Evolutionary conservation across 352 stramenopile species (phyloP), one percentile per base, ranked within the genome.

Genomic region (Phytophthora quininea): DNA sequence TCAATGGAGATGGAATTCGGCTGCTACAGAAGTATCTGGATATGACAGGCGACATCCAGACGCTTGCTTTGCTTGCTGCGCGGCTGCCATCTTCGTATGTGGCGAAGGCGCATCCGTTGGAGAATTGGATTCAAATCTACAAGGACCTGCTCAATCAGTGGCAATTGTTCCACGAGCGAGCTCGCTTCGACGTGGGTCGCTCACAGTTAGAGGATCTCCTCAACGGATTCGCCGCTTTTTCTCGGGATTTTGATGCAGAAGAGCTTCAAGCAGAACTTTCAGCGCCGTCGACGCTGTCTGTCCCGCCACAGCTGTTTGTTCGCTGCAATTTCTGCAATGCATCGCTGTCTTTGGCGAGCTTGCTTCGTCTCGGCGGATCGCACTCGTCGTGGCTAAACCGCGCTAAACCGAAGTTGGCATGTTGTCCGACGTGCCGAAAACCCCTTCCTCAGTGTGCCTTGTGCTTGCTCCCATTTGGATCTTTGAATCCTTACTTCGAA

Each of bases 401-500:
- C 74, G 96, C 82, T 62, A 97, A 87, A 73, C 97, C 67, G 12
- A 98, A 86, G 80, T 84, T 86, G 77, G 96, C 77, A 83, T 97
- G 84, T 88, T 97, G 84, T 55, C 86, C 89, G 35, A 95, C 90
- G 38, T 98, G 96, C 61, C 90, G 93, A 57, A 98, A 98, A 65
- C 96, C 96, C 10, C 64, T 98, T 2, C 94, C 94, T 8, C 82
- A 97, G 63, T 98, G 96, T 58, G 90, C 93, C 3, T 80, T 98
- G 40, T 98, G 96, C 69, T 76, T 98, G 58, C 76, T 98, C 12
- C 90, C 91, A 4, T 89, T 98, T 50, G 96, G 95, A n/a, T 93
- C 88, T 15, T 64, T 98, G 15, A 98, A 98, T 73, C 96, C 96
- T 14, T 98, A 98, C 77, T 93, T 98, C 77, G 94, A 98, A 76